Evolutionary conservation across 495 filamentous ascomycete species (phyloP).

Genomic region (Sabuloglossum arenarium): DNA sequence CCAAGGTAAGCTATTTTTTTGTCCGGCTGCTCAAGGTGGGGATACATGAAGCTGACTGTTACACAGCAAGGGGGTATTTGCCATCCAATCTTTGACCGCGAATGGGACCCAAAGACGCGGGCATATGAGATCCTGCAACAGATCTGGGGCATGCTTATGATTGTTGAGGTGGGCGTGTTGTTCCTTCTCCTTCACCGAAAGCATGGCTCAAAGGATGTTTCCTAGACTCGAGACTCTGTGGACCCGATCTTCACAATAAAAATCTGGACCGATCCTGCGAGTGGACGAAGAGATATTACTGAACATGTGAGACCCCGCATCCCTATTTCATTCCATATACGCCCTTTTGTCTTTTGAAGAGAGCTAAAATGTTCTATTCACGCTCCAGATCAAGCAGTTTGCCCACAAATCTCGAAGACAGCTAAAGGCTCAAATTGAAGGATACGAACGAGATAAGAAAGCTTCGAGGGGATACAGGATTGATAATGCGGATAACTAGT

Average conservation of each 20-base stretch:
- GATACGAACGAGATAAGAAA: too few relatives aligned
- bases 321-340: too few relatives aligned
- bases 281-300: slow-evolving; percentile 3
- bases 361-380: too few relatives aligned
- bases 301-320: slow-evolving; percentile 1
- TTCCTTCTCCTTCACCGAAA: neutral
- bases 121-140: slow-evolving; percentile 7
- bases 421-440: too few relatives aligned
- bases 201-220: neutral
- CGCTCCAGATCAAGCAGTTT: too few relatives aligned
- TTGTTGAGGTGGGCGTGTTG: slow-evolving; percentile 3
- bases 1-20: slow-evolving; percentile 6
- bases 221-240: slow-evolving; percentile 8
- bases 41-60: too few relatives aligned
- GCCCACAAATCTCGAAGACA: too few relatives aligned
- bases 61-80: slow-evolving; percentile 9
- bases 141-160: slow-evolving; percentile 8
- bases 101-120: neutral
- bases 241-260: slow-evolving; percentile 6
- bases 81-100: slow-evolving; percentile 8
- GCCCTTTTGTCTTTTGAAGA: too few relatives aligned
- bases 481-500: too few relatives aligned
- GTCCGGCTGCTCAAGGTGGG: neutral
- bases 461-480: too few relatives aligned
- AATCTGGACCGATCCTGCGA: slow-evolving; percentile 6